phyloP scores from a whole-genome alignment of 2,329 filamentous ascomycete genomes.

The Didymella sp. region DNA sequence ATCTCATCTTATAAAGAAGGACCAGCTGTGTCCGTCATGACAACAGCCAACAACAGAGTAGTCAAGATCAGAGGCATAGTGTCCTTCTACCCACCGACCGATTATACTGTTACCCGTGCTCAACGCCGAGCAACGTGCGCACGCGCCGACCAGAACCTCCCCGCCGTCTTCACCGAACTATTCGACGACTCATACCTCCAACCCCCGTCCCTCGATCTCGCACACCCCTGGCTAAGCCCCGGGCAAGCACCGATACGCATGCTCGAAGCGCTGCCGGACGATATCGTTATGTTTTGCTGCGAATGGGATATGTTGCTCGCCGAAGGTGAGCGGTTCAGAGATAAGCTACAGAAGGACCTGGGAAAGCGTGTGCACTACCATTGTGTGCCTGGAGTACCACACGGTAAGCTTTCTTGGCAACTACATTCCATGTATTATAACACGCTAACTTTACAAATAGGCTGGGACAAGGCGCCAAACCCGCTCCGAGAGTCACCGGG shows the following conservation, averaged over 20 bases:
- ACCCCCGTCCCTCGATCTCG: conserved; percentile 58
- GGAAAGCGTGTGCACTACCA: conserved; percentile 65
- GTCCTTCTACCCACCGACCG: conserved; percentile 68
- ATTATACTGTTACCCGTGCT: conserved; percentile 66
- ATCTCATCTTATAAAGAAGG: conserved; percentile 48
- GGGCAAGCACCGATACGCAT: conserved; percentile 62
- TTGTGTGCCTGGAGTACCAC: conserved; percentile 61
- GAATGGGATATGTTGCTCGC: conserved; percentile 72
- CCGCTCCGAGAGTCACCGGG: conserved; percentile 61
- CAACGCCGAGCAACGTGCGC: conserved; percentile 63
- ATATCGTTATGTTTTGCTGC: conserved; percentile 68
- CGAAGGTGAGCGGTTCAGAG: conserved; percentile 67
- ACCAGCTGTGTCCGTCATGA: conserved; percentile 41
- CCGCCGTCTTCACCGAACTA: conserved; percentile 59
- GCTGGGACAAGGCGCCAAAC: conserved; percentile 71
- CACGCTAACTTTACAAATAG: not conserved
- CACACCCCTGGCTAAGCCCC: conserved; percentile 66
- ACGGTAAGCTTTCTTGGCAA: too few relatives aligned
- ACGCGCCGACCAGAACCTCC: conserved; percentile 60
- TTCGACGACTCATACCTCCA: conserved; percentile 60
- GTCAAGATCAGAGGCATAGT: conserved; percentile 62
- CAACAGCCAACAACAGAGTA: conserved; percentile 49
- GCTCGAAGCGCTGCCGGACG: conserved; percentile 62
- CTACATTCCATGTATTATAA: too few relatives aligned
- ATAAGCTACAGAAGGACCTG: conserved; percentile 60